Evolutionary conservation across 768 basidiomycete genomes (phyloP).

Genomic region (Nevesoporus exiguus): DNA sequence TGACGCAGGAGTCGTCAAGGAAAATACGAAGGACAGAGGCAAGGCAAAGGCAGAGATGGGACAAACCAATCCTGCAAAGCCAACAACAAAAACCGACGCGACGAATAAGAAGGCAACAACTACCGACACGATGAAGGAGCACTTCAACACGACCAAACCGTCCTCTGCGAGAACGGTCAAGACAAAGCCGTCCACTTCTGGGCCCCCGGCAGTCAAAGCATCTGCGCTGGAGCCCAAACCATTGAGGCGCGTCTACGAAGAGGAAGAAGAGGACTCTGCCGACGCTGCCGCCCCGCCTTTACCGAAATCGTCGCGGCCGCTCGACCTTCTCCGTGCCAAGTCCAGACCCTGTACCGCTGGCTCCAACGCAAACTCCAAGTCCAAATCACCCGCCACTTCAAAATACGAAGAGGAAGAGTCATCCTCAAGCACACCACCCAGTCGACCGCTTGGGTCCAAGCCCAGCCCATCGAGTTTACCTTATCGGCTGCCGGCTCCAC

Average conservation of each 20-base stretch:
- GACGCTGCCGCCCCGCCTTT: constrained; percentile 3
- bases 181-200: constrained; percentile 1
- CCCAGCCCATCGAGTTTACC: neutral
- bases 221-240: neutral
- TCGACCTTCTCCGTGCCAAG: constrained; percentile 25
- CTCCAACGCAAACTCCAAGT: neutral
- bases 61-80: neutral
- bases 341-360: neutral
- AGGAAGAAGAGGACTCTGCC: constrained; percentile 7
- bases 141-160: constrained; percentile 9
- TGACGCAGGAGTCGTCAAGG: constrained; percentile 5
- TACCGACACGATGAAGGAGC: constrained; percentile 10
- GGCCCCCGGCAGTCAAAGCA: neutral
- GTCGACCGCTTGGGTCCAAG: neutral
- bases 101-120: neutral
- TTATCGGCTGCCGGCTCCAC: neutral
- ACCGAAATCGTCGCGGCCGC: constrained; percentile 22
- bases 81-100: neutral
- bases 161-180: neutral
- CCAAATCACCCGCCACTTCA: neutral
- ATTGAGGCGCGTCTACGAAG: constrained; percentile 5
- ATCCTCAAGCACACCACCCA: constrained; percentile 1
- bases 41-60: constrained; percentile 5
- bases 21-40: constrained; percentile 3
- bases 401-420: constrained; percentile 15